A percentile compares a stretch with the other conserved stretches of the same genome.
phyloP scores from a whole-genome alignment of 768 basidiomycete species.

The Mycena haematopus region DNA sequence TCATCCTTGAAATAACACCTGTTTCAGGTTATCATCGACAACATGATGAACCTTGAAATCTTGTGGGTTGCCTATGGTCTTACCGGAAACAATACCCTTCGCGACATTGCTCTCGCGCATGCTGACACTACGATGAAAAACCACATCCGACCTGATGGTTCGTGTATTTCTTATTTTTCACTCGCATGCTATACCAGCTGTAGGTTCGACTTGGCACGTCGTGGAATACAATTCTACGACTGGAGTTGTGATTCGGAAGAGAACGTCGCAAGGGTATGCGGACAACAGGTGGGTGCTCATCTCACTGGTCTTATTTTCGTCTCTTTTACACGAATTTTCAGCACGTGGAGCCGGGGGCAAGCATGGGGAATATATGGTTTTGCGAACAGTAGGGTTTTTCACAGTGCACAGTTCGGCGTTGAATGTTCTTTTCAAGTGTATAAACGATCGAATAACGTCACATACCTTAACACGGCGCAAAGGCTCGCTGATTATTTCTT shows the following conservation, averaged over 20 bases:
- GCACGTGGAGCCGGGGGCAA: slow-evolving; percentile 80
- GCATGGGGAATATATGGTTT: slow-evolving; percentile 70
- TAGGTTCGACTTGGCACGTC: slow-evolving; percentile 64
- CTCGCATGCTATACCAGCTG: neutral
- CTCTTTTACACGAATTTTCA: slow-evolving; percentile 32
- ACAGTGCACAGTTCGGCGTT: neutral
- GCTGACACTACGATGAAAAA: slow-evolving; percentile 72
- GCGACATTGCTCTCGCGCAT: slow-evolving; percentile 66
- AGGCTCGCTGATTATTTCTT: slow-evolving; percentile 67
- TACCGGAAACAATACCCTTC: slow-evolving; percentile 64
- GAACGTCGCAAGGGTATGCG: slow-evolving; percentile 68
- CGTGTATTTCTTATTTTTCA: slow-evolving; percentile 24
- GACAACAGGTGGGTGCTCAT: slow-evolving; percentile 45
- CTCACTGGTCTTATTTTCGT: neutral
- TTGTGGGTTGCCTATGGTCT: slow-evolving; percentile 64
- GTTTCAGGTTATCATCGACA: slow-evolving; percentile 72
- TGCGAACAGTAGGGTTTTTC: slow-evolving; percentile 60
- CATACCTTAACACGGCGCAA: slow-evolving; percentile 67
- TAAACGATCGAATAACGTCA: slow-evolving; percentile 52
- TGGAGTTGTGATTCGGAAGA: slow-evolving; percentile 60
- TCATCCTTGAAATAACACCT: neutral
- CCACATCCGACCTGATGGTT: slow-evolving; percentile 70
- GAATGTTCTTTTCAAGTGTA: slow-evolving; percentile 53
- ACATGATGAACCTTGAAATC: slow-evolving; percentile 81
- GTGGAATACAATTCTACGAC: slow-evolving; percentile 72